Percentiles rank a stretch among this genome's conserved stretches.
phyloP scores from a whole-genome alignment of 1,284 basidiomycete genomes.

The Ceratobasidium sp. region DNA sequence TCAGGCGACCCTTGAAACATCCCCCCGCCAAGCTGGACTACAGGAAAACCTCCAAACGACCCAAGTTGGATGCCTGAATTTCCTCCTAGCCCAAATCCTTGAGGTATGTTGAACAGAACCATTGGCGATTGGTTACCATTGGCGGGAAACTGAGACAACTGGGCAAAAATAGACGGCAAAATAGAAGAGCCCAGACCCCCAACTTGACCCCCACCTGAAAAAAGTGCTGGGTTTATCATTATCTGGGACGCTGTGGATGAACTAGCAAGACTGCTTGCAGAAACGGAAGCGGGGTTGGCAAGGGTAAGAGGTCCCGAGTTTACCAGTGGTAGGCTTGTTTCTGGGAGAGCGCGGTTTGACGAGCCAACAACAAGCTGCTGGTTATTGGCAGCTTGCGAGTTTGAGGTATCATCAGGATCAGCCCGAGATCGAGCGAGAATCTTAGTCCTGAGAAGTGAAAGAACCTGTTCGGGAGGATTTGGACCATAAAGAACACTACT shows the following conservation, averaged over 20 bases:
- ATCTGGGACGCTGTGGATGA: not conserved
- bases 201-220: not conserved
- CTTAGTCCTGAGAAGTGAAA: not conserved
- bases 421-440: not conserved
- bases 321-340: not conserved
- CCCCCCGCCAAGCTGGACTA: not conserved
- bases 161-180: not conserved
- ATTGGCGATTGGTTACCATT: not conserved
- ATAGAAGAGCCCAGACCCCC: not conserved
- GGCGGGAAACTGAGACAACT: not conserved
- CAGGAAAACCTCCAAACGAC: not conserved
- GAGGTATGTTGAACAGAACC: not conserved
- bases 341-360: not conserved
- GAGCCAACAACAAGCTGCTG: not conserved
- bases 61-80: not conserved
- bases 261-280: not conserved
- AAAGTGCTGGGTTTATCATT: not conserved
- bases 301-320: not conserved
- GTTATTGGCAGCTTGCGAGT: not conserved
- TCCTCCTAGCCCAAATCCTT: not conserved
- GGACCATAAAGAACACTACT: not conserved
- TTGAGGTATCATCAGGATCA: not conserved
- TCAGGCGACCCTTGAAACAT: not conserved
- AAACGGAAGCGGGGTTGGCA: not conserved
- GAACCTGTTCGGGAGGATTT: slow-evolving; percentile 2